Evolutionary conservation across 2,329 filamentous ascomycete genomes (phyloP).

Genomic region (Claviceps arundinis): DNA sequence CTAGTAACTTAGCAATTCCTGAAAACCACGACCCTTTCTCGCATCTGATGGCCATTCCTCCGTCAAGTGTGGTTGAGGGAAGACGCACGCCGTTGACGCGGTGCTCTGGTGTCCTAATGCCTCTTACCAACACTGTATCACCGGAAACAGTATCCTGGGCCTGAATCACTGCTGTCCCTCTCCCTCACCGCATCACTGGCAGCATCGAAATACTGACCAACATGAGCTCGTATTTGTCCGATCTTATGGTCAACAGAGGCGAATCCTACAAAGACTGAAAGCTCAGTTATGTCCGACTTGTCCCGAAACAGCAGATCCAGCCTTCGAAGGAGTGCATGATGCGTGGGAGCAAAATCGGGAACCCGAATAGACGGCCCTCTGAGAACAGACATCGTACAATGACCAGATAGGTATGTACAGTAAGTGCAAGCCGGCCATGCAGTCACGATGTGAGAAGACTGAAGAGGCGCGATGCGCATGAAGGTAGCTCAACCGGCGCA

Average conservation of each 20-base stretch:
- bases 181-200: background rate
- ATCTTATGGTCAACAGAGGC: background rate
- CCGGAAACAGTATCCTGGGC: background rate
- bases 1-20: background rate
- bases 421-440: background rate
- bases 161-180: background rate
- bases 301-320: background rate
- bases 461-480: background rate
- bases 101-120: background rate
- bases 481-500: conserved; percentile 1
- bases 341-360: background rate
- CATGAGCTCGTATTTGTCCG: conserved; percentile 1
- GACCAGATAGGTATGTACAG: background rate
- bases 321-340: background rate
- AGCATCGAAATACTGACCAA: background rate
- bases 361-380: background rate
- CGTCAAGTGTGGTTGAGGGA: background rate
- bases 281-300: background rate
- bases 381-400: background rate
- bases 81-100: background rate
- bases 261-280: background rate
- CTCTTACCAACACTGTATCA: background rate
- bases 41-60: background rate
- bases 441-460: background rate
- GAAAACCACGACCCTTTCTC: background rate